Conservation (phyloP, 2,329 filamentous ascomycete genomes). For the Cladosporium colombiae region DNA sequence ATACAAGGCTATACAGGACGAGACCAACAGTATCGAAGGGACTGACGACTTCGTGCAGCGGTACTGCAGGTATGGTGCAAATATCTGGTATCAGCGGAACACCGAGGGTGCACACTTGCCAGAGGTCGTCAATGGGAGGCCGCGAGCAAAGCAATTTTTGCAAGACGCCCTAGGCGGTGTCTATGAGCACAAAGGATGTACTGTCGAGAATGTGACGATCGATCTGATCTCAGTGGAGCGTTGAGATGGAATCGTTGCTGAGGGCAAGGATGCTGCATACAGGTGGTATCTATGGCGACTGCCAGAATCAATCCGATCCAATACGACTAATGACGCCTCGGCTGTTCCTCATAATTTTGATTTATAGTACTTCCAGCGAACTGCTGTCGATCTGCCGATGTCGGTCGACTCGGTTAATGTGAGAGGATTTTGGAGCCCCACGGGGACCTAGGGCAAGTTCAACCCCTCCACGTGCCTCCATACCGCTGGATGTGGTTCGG, state of each 20-base stretch:
- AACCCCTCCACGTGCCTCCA: background rate
- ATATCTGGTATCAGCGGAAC: conserved; percentile 50
- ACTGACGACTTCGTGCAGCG: conserved; percentile 47
- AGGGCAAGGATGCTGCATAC: background rate
- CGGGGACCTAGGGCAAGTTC: background rate
- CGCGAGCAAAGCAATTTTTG: conserved; percentile 36
- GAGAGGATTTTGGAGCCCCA: background rate
- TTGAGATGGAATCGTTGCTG: background rate
- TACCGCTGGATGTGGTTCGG: background rate
- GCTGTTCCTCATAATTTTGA: too few species aligned
- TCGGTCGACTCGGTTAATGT: background rate
- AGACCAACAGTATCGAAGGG: conserved; percentile 46
- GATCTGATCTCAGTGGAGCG: background rate
- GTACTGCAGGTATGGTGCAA: conserved; percentile 46
- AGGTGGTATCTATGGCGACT: too few species aligned
- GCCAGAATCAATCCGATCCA: too few species aligned
- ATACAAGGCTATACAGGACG: conserved; percentile 53
- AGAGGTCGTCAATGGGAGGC: conserved; percentile 39
- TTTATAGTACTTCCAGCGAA: background rate
- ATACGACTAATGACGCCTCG: too few species aligned
- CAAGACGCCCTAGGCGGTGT: conserved; percentile 27
- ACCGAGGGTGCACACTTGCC: conserved; percentile 44
- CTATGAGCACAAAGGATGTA: conserved; percentile 31
- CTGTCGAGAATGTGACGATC: conserved; percentile 32
- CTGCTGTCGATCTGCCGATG: background rate